These are phyloP conservation scores for Candida anglica DNA, from an alignment of 805 yeast species.

Conservation along the genomic window DNA sequence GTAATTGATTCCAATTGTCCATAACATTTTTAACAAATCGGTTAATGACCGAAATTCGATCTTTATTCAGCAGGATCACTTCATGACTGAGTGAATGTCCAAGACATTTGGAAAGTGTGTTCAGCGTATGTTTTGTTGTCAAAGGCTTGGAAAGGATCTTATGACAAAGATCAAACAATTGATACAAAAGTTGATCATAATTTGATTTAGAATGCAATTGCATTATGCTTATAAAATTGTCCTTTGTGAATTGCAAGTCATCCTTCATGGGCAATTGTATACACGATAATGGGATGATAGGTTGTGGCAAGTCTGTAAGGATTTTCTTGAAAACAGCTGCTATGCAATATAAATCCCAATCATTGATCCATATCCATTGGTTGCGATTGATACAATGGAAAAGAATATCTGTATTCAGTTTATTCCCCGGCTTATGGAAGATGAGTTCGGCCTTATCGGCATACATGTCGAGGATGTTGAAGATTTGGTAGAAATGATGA, in stretches of 20 bases:
- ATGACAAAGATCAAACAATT: constrained; percentile 36
- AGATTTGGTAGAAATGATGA: constrained; percentile 48
- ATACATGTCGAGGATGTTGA: constrained; percentile 43
- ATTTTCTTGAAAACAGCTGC: constrained; percentile 43
- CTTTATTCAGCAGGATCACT: constrained; percentile 35
- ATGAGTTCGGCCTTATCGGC: constrained; percentile 42
- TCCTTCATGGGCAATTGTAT: constrained; percentile 54
- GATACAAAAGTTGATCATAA: constrained; percentile 34
- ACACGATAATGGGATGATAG: constrained; percentile 49
- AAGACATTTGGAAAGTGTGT: constrained; percentile 42
- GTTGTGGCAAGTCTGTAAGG: constrained; percentile 48
- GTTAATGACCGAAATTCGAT: constrained; percentile 46
- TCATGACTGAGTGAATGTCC: constrained; percentile 57
- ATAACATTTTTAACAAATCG: constrained; percentile 52
- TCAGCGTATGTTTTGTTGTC: constrained; percentile 41
- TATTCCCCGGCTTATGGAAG: constrained; percentile 57
- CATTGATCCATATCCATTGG: constrained; percentile 50
- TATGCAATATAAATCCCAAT: constrained; percentile 54
- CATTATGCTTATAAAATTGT: constrained; percentile 31
- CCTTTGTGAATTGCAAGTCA: constrained; percentile 39
- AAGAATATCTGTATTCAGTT: constrained; percentile 40
- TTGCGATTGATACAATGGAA: constrained; percentile 49
- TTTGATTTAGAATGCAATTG: constrained; percentile 7
- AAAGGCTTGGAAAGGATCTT: constrained; percentile 32
- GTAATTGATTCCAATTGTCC: constrained; percentile 43